phyloP scores from a whole-genome alignment of 768 basidiomycete genomes.

The Chalciporus piperatus region DNA sequence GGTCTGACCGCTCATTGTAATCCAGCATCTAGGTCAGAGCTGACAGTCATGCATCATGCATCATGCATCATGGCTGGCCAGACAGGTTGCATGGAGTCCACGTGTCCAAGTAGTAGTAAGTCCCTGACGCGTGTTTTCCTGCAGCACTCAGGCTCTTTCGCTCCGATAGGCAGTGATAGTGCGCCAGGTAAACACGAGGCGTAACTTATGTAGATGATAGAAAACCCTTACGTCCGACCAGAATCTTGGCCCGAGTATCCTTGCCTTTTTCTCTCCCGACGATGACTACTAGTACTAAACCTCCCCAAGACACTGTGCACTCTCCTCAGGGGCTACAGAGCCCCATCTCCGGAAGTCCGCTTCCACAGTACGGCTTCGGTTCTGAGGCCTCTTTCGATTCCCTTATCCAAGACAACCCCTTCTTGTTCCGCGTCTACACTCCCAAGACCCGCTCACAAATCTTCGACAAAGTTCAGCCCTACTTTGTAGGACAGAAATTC shows the following conservation, averaged over 20 bases:
- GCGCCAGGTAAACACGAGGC: constrained; percentile 34
- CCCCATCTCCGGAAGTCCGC: constrained; percentile 25
- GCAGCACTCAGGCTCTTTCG: constrained; percentile 5
- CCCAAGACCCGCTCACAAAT: constrained; percentile 59
- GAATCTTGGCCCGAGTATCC: constrained; percentile 6
- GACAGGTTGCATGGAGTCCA: constrained; percentile 15
- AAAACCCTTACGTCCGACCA: constrained; percentile 21
- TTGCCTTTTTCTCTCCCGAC: constrained; percentile 13
- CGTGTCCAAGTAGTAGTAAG: constrained; percentile 16
- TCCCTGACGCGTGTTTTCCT: constrained; percentile 12
- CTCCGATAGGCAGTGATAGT: constrained; percentile 29
- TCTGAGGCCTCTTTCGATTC: constrained; percentile 58
- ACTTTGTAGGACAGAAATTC: constrained; percentile 68
- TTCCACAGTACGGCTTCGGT: constrained; percentile 76
- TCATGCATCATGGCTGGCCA: too few species aligned
- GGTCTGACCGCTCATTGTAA: background rate
- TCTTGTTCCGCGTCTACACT: constrained; percentile 79
- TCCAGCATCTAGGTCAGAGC: background rate
- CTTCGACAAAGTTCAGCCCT: constrained; percentile 54
- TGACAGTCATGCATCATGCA: too few species aligned
- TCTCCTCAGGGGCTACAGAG: constrained; percentile 17
- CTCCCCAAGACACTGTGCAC: constrained; percentile 14
- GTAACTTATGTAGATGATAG: constrained; percentile 15
- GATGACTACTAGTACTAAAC: constrained; percentile 20
- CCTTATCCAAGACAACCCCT: constrained; percentile 62